Evolutionary conservation across 2,329 filamentous ascomycete species (phyloP).

Genomic region (Colletotrichum caudatum): DNA sequence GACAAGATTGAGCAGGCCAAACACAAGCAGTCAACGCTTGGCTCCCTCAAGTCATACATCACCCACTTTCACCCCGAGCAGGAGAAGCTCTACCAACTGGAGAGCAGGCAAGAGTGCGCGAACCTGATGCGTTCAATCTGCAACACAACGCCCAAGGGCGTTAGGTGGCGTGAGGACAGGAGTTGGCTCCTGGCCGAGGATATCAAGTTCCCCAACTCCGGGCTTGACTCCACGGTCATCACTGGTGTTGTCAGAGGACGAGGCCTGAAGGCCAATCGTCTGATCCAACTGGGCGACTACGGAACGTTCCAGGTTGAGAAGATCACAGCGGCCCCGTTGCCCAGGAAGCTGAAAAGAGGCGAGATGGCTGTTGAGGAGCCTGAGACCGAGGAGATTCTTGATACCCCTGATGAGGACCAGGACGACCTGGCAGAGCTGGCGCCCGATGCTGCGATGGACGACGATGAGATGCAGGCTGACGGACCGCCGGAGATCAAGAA

Average conservation of each 20-base stretch:
- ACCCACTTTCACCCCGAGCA: conserved; percentile 93
- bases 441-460: conserved; percentile 79
- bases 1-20: conserved; percentile 84
- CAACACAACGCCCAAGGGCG: conserved; percentile 90
- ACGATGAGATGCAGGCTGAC: conserved; percentile 59
- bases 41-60: conserved; percentile 91
- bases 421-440: conserved; percentile 88
- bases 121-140: conserved; percentile 93
- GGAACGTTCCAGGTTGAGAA: conserved; percentile 93
- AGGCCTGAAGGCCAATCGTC: conserved; percentile 87
- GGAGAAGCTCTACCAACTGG: conserved; percentile 90
- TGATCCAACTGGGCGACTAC: conserved; percentile 94
- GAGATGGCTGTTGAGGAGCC: conserved; percentile 76
- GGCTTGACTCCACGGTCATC: conserved; percentile 75
- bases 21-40: conserved; percentile 78
- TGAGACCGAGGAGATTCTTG: conserved; percentile 69
- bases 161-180: conserved; percentile 94
- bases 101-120: conserved; percentile 89
- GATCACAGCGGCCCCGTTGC: conserved; percentile 81
- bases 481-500: conserved; percentile 70
- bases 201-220: conserved; percentile 75
- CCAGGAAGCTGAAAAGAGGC: conserved; percentile 68
- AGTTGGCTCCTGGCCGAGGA: conserved; percentile 96
- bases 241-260: conserved; percentile 89
- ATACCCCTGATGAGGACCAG: conserved; percentile 79